Conservation (phyloP, 352 stramenopile species). For the Pythium biforme region DNA sequence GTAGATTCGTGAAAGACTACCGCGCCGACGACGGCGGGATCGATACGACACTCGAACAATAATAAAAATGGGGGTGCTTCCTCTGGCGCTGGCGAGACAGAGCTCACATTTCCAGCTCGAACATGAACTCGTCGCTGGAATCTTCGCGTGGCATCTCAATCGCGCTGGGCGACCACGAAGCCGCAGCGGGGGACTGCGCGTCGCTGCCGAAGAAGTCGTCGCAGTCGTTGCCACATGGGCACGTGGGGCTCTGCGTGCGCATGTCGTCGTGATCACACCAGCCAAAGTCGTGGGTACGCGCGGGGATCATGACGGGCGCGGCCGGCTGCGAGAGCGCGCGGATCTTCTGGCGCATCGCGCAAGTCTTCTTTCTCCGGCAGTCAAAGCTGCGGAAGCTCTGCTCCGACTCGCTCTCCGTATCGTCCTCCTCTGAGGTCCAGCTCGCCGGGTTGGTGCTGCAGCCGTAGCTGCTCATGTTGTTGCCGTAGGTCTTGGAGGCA, state of each 20-base stretch:
- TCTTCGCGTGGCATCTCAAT: slow-evolving; percentile 5
- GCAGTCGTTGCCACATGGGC: slow-evolving; percentile 45
- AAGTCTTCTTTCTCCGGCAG: slow-evolving; percentile 42
- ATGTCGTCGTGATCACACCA: slow-evolving; percentile 47
- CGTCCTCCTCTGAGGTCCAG: slow-evolving; percentile 48
- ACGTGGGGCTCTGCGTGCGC: slow-evolving; percentile 29
- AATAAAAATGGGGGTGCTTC: neutral
- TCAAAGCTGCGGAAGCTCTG: slow-evolving; percentile 48
- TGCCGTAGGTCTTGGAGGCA: neutral
- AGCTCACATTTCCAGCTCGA: slow-evolving; percentile 64
- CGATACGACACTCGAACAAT: slow-evolving; percentile 3
- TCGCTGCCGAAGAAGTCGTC: slow-evolving; percentile 30
- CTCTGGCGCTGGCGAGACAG: neutral
- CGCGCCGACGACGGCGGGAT: neutral
- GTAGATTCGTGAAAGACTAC: neutral
- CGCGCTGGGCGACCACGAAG: slow-evolving; percentile 3
- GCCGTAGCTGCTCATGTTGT: slow-evolving; percentile 8
- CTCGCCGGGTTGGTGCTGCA: slow-evolving; percentile 27
- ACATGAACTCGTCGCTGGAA: slow-evolving; percentile 51
- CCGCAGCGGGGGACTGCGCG: slow-evolving; percentile 11
- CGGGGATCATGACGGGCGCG: slow-evolving; percentile 32
- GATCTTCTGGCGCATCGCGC: slow-evolving; percentile 34
- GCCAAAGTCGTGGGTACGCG: slow-evolving; percentile 40
- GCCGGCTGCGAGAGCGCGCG: slow-evolving; percentile 12
- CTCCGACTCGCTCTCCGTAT: slow-evolving; percentile 72